phyloP scores from a whole-genome alignment of 1,284 basidiomycete genomes.

The Ustilago lituana region DNA sequence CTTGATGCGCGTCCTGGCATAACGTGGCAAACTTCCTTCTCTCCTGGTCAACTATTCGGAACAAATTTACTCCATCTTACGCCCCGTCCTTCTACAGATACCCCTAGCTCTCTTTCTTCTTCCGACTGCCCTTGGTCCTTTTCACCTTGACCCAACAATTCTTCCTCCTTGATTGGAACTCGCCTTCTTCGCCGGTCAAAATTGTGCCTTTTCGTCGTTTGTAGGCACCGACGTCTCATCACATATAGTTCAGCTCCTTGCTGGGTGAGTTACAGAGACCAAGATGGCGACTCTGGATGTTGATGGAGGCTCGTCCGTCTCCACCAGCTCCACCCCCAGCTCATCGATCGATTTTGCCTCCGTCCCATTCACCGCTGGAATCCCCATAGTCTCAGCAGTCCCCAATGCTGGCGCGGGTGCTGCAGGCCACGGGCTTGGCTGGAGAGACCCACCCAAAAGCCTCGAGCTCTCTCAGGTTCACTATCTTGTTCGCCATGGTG shows the following conservation, averaged over 20 bases:
- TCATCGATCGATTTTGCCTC: constrained; percentile 5
- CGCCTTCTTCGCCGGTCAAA: neutral
- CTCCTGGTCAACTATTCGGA: constrained; percentile 6
- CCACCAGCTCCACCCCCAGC: constrained; percentile 3
- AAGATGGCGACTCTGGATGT: constrained; percentile 4
- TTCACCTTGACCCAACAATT: too few relatives aligned
- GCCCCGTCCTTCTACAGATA: neutral
- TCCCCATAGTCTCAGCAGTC: constrained; percentile 41
- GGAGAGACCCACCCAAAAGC: constrained; percentile 49
- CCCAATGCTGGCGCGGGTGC: constrained; percentile 41
- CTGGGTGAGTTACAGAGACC: neutral
- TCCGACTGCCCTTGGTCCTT: neutral
- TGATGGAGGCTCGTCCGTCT: neutral
- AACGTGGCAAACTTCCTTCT: neutral
- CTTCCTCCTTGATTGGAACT: too few relatives aligned
- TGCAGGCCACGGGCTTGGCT: constrained; percentile 49
- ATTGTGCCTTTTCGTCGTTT: neutral
- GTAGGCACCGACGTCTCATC: neutral
- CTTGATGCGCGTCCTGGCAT: neutral
- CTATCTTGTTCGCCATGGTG: constrained; percentile 64
- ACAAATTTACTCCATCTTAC: neutral
- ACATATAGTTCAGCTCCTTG: neutral
- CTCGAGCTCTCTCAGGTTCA: constrained; percentile 60
- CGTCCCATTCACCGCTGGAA: constrained; percentile 33
- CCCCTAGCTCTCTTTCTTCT: neutral